Conservation (phyloP, 805 yeast genomes). For the Saccharomycopsis oosterbeekiorum region DNA sequence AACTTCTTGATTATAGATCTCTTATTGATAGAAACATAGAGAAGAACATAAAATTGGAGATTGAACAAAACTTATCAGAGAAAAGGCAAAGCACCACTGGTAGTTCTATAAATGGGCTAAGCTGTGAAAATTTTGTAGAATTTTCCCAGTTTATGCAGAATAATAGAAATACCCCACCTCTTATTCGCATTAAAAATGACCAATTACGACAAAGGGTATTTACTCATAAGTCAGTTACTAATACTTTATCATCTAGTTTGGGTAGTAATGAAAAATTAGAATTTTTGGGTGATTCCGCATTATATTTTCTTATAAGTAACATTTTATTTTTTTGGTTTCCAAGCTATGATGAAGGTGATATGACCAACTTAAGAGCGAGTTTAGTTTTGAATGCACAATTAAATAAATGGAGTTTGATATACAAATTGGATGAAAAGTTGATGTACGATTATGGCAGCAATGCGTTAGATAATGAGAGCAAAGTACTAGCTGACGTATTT, state of each 20-base stretch:
- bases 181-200: conserved; percentile 58
- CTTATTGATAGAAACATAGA: background rate
- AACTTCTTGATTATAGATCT: background rate
- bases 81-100: background rate
- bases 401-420: conserved; percentile 57
- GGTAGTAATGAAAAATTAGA: conserved; percentile 68
- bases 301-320: conserved; percentile 60
- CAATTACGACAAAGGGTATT: conserved; percentile 62
- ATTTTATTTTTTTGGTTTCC: conserved; percentile 62
- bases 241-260: conserved; percentile 37
- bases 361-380: conserved; percentile 59
- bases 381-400: conserved; percentile 67
- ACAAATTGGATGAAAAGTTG: conserved; percentile 54
- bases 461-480: conserved; percentile 43
- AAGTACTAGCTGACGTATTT: conserved; percentile 78
- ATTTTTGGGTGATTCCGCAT: conserved; percentile 83
- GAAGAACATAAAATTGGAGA: background rate
- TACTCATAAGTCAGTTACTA: conserved; percentile 66
- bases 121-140: background rate
- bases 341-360: conserved; percentile 65
- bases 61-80: background rate
- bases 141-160: background rate
- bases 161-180: conserved; percentile 40
- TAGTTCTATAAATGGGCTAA: background rate
- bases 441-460: conserved; percentile 28